These are phyloP conservation scores for Centrapalus pauciflorus DNA, from an alignment of 129 eudicot species.

Conservation along the genomic window DNA sequence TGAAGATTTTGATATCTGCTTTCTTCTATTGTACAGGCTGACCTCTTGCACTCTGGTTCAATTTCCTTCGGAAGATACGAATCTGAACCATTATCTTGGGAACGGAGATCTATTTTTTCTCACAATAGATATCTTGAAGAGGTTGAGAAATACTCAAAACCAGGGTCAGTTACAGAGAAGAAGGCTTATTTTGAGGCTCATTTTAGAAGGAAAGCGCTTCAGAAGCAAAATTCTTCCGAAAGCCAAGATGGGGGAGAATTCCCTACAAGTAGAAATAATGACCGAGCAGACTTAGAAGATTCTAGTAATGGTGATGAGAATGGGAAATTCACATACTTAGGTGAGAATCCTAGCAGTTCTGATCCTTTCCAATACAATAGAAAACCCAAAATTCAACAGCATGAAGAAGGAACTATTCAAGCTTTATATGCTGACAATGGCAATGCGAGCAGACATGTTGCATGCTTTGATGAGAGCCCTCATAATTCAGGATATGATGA, in stretches of 20 bases:
- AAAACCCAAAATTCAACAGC: conserved; percentile 20
- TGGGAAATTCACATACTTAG: conserved; percentile 15
- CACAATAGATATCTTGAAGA: conserved; percentile 92
- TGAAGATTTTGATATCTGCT: conserved; percentile 5
- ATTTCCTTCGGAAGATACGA: conserved; percentile 93
- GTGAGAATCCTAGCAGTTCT: conserved; percentile 31
- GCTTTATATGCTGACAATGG: conserved; percentile 23
- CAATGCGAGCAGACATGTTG: conserved; percentile 10
- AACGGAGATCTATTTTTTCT: conserved; percentile 79
- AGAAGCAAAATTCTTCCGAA: conserved; percentile 48
- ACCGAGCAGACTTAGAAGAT: conserved; percentile 26
- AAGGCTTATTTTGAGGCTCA: conserved; percentile 92
- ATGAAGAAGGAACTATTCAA: conserved; percentile 19
- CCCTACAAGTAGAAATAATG: conserved; percentile 29
- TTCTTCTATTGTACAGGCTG: conserved; percentile 49
- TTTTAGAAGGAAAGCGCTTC: conserved; percentile 62
- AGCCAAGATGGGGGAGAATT: conserved; percentile 40
- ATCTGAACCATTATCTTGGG: conserved; percentile 80
- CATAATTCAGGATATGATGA: conserved; percentile 24
- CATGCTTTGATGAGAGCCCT: conserved; percentile 30
- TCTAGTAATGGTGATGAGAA: conserved; percentile 27
- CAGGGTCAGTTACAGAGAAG: conserved; percentile 90
- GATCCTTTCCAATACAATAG: conserved; percentile 12
- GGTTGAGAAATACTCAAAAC: conserved; percentile 74
- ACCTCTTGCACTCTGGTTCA: conserved; percentile 58